Conservation (phyloP, 2,329 filamentous ascomycete genomes). For the Dissoconium aciculare region DNA sequence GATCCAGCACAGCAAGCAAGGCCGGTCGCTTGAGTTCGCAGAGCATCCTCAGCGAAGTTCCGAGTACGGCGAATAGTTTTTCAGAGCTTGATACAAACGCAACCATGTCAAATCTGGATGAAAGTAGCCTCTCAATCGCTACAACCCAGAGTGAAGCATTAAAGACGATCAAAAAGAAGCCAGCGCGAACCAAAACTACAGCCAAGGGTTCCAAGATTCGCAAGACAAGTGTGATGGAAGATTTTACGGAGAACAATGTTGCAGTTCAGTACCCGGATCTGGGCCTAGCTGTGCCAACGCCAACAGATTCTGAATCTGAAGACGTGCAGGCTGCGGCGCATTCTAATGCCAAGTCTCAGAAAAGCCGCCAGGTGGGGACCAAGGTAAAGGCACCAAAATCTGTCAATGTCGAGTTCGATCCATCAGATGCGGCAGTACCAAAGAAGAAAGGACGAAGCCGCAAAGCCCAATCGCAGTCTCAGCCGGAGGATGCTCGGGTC, state of each 20-base stretch:
- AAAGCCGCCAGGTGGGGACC: slow-evolving; percentile 10
- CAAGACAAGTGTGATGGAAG: slow-evolving; percentile 20
- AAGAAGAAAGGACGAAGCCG: slow-evolving; percentile 19
- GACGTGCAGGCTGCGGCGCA: slow-evolving; percentile 8
- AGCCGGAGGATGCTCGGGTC: slow-evolving; percentile 12
- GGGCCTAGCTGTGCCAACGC: too few species aligned
- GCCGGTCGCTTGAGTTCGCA: slow-evolving; percentile 48
- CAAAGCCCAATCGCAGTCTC: slow-evolving; percentile 18
- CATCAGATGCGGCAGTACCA: too few species aligned
- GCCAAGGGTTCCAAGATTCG: slow-evolving; percentile 29
- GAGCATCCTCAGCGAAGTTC: slow-evolving; percentile 16
- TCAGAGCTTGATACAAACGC: slow-evolving; percentile 8
- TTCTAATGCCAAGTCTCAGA: slow-evolving; percentile 13
- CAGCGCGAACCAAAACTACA: slow-evolving; percentile 29
- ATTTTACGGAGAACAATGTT: slow-evolving; percentile 9
- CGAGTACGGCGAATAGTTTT: slow-evolving; percentile 12
- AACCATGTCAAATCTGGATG: slow-evolving; percentile 32
- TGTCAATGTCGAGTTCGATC: too few species aligned
- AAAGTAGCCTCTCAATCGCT: slow-evolving; percentile 38
- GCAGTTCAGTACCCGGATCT: slow-evolving; percentile 11
- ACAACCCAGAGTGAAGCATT: slow-evolving; percentile 26
- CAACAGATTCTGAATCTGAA: slow-evolving; percentile 7
- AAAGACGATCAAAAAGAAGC: slow-evolving; percentile 18
- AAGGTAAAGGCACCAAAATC: slow-evolving; percentile 18
- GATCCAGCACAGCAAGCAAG: slow-evolving; percentile 42